phyloP scores from a whole-genome alignment of 2,329 filamentous ascomycete species.

The Fusarium nisikadoi region DNA sequence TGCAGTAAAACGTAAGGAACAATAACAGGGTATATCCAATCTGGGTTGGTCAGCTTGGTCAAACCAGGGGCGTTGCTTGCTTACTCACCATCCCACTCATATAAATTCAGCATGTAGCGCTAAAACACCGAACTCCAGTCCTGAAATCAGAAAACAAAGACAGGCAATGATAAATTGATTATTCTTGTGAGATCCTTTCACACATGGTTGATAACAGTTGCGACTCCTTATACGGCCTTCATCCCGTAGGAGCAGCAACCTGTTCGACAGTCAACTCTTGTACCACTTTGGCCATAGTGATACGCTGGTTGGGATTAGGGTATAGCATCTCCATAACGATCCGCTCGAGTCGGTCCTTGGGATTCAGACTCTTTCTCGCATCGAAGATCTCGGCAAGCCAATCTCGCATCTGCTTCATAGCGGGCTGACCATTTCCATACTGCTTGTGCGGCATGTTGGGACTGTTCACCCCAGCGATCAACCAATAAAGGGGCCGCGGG shows the following conservation, averaged over 20 bases:
- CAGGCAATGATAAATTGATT: slow-evolving; percentile 8
- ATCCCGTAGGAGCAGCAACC: slow-evolving; percentile 14
- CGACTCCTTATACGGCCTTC: slow-evolving; percentile 3
- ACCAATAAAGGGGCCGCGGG: slow-evolving; percentile 65
- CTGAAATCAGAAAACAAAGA: slow-evolving; percentile 21
- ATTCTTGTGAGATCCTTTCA: slow-evolving; percentile 3
- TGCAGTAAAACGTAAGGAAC: slow-evolving; percentile 18
- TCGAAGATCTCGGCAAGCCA: slow-evolving; percentile 66
- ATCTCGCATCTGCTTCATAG: slow-evolving; percentile 64
- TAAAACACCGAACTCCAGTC: slow-evolving; percentile 22
- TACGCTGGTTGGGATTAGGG: slow-evolving; percentile 61
- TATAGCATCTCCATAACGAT: slow-evolving; percentile 65
- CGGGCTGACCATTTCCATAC: slow-evolving; percentile 53
- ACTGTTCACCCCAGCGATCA: slow-evolving; percentile 66
- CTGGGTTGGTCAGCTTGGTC: slow-evolving; percentile 27
- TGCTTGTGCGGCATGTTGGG: slow-evolving; percentile 47
- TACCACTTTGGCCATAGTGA: slow-evolving; percentile 64
- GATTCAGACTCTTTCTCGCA: slow-evolving; percentile 58
- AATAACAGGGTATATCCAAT: slow-evolving; percentile 39
- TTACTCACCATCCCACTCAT: slow-evolving; percentile 36
- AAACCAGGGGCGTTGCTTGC: neutral
- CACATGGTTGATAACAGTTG: slow-evolving; percentile 6
- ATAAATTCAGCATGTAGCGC: slow-evolving; percentile 13
- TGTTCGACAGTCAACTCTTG: slow-evolving; percentile 54
- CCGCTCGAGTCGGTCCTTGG: slow-evolving; percentile 60